Conservation (phyloP, 1,139 yeast genomes). For the Suhomyces kunorum region DNA sequence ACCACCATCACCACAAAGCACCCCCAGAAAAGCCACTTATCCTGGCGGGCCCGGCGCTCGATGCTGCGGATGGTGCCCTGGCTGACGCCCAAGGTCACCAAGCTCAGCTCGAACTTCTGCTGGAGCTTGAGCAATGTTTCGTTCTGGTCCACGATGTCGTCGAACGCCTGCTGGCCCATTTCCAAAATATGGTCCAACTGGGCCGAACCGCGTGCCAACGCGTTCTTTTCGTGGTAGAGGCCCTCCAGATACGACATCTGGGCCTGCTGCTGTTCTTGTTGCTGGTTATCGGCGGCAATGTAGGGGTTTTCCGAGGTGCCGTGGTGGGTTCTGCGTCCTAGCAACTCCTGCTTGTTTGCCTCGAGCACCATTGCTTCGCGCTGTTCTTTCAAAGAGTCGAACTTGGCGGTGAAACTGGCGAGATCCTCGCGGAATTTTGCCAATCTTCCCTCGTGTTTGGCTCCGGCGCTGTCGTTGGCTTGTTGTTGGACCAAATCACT, state of each 20-base stretch:
- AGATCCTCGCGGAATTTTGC: conserved; percentile 62
- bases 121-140: conserved; percentile 67
- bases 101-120: conserved; percentile 62
- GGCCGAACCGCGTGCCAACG: conserved; percentile 69
- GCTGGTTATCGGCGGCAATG: conserved; percentile 29
- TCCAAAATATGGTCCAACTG: conserved; percentile 88
- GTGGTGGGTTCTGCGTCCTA: conserved; percentile 52
- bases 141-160: conserved; percentile 84
- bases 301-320: conserved; percentile 62
- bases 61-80: conserved; percentile 80
- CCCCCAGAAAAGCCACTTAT: conserved; percentile 83
- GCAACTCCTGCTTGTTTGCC: conserved; percentile 56
- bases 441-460: conserved; percentile 66
- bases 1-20: conserved; percentile 66
- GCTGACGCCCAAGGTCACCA: conserved; percentile 83
- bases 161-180: conserved; percentile 84
- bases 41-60: conserved; percentile 84
- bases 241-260: conserved; percentile 61
- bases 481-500: conserved; percentile 64
- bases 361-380: conserved; percentile 63
- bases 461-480: conserved; percentile 53
- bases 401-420: conserved; percentile 54
- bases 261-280: conserved; percentile 24
- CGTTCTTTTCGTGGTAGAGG: conserved; percentile 62
- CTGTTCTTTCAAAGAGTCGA: conserved; percentile 61